Conservation (phyloP, 768 basidiomycete genomes). For the Porphyrellus cyaneotinctus region DNA sequence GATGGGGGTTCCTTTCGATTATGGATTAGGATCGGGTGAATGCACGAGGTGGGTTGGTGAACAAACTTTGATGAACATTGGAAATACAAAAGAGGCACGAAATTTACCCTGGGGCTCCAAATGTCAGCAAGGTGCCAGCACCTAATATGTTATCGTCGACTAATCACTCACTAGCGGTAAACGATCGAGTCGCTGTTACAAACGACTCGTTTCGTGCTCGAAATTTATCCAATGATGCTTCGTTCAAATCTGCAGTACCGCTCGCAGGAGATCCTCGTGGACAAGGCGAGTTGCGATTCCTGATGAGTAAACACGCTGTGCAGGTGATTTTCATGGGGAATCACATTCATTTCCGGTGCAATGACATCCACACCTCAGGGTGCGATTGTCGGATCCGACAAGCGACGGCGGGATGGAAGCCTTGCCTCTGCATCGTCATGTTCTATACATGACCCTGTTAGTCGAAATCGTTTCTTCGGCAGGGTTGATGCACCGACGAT, state of each 20-base stretch:
- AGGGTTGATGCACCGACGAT: background rate
- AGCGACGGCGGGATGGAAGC: background rate
- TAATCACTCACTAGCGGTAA: constrained; percentile 6
- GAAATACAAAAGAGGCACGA: background rate
- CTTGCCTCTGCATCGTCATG: background rate
- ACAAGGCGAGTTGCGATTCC: constrained; percentile 11
- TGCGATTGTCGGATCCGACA: background rate
- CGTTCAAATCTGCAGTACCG: background rate
- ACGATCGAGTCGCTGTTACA: constrained; percentile 1
- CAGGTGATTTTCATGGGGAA: background rate
- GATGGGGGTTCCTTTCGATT: constrained; percentile 2
- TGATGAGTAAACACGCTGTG: background rate
- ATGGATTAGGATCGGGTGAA: background rate
- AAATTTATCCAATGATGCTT: background rate
- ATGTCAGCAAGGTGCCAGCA: background rate
- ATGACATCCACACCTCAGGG: background rate
- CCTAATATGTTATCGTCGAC: background rate
- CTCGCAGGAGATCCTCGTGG: constrained; percentile 11
- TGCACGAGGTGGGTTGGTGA: background rate
- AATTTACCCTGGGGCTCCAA: background rate
- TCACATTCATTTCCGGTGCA: background rate
- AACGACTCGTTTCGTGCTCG: too few species aligned
- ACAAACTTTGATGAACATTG: background rate
- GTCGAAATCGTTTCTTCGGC: background rate
- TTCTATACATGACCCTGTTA: background rate